Evolutionary conservation across 2,329 filamentous ascomycete genomes (phyloP).

Genomic region (Colletotrichum spinosum): DNA sequence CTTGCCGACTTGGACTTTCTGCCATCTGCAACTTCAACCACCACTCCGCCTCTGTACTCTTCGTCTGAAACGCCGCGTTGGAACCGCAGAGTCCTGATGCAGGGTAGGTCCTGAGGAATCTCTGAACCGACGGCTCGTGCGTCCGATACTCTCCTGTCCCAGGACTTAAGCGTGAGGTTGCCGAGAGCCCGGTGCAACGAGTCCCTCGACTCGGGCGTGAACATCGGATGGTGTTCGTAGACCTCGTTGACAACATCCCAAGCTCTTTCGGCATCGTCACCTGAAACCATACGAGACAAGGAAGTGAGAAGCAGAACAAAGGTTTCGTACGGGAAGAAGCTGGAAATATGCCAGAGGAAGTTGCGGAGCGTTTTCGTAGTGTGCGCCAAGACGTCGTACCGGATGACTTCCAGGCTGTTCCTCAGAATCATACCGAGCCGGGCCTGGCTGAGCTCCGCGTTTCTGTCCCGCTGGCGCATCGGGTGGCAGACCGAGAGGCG

Average conservation of each 20-base stretch:
- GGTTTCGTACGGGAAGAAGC: constrained; percentile 66
- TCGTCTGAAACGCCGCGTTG: too few relatives aligned
- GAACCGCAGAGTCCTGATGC: not conserved
- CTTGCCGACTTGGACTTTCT: too few relatives aligned
- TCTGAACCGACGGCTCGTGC: not conserved
- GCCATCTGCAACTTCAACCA: too few relatives aligned
- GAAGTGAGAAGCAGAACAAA: constrained; percentile 66
- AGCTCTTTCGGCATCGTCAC: constrained; percentile 62
- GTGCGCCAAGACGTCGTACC: constrained; percentile 59
- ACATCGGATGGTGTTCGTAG: constrained; percentile 39
- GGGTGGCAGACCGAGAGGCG: constrained; percentile 14
- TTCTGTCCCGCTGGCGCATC: not conserved
- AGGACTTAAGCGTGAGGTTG: constrained; percentile 61
- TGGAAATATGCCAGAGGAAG: constrained; percentile 66
- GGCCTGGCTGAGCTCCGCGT: constrained; percentile 52
- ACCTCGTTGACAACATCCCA: constrained; percentile 58
- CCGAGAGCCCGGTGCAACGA: constrained; percentile 51
- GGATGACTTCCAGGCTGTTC: constrained; percentile 60
- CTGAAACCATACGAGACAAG: constrained; percentile 59
- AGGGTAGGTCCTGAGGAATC: not conserved
- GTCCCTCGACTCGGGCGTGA: constrained; percentile 1
- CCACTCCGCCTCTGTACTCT: too few relatives aligned
- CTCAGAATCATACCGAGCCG: constrained; percentile 67
- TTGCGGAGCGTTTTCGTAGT: constrained; percentile 53
- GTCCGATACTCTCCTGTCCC: constrained; percentile 47